Base-by-base conservation (phyloP, 768 basidiomycete species). In the Suillus tomentosus region DNA sequence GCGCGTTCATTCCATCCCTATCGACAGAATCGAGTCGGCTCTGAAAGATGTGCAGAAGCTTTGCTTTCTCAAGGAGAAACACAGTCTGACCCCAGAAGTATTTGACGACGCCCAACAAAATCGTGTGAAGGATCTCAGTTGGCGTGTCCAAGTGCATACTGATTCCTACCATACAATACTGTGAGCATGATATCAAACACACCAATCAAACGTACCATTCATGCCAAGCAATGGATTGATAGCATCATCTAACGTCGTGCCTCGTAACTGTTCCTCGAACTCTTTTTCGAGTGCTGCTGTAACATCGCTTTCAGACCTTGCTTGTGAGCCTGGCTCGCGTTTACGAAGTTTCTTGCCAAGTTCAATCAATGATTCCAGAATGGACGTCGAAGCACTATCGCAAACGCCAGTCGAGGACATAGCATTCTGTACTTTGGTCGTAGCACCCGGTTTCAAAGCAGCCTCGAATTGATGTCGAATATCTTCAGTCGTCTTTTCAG, bases 131-230 rank as follows among this genome's bases (percentile, higher is more conserved):
- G 2, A 71, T 68, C 59, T 76, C 72, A 0, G 71, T 76, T 0
- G 73, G 77, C 0, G 73, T 80, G 43, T 79, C 75, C 3, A 64
- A 40, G 27, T 77, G 73, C 17, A 76, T 68, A 43, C 76, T 65
- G 2, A 78, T 11, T 14, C 72, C 75, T 76, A 54, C n/a, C n/a
- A 22, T 24, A 13, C 47, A 48, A 48, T 13, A 5, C 3, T 22
- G 7, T 48, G 47, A 48, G 47, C n/a, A 48, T 5, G 11, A 22
- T 22, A 22, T 48, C 70, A 0, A 74, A 71, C 3, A 34, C 34
- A 53, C 24, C 40, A 22, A 48, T 48, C 47, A 22, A 48, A 48
- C 47, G 24, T 22, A 64, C 58, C 47, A 5, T 48, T 19, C 59
- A 64, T 64, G 31, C 63, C 63, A 3, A 64, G 42, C 15, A 64